phyloP scores from a whole-genome alignment of 2,329 filamentous ascomycete species.

The Aspergillus piperis region DNA sequence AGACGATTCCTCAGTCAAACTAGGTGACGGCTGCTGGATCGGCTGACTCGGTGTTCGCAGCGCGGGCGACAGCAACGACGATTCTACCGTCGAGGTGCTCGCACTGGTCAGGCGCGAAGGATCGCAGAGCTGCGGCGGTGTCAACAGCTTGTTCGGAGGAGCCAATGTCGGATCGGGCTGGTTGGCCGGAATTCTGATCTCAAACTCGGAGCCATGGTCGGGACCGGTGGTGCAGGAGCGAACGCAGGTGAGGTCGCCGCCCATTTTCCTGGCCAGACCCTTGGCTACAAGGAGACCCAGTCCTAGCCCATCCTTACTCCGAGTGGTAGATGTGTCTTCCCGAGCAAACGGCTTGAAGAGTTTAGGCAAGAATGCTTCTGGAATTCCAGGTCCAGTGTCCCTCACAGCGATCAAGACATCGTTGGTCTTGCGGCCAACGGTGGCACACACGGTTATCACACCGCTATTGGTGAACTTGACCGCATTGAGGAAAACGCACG shows the following conservation, averaged over 20 bases:
- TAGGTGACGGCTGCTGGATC: constrained; percentile 34
- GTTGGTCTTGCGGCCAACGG: constrained; percentile 52
- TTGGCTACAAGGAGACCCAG: constrained; percentile 72
- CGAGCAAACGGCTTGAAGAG: constrained; percentile 71
- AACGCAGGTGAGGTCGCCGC: constrained; percentile 66
- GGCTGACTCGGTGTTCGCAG: constrained; percentile 29
- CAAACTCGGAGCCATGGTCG: constrained; percentile 66
- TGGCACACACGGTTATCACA: constrained; percentile 58
- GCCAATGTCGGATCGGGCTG: constrained; percentile 50
- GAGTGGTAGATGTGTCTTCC: constrained; percentile 67
- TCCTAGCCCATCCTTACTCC: constrained; percentile 68
- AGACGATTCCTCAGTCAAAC: constrained; percentile 30
- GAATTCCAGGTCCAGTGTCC: constrained; percentile 70
- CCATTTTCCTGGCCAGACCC: constrained; percentile 67
- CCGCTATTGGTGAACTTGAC: constrained; percentile 71
- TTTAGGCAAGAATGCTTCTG: constrained; percentile 64
- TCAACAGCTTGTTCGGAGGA: constrained; percentile 48
- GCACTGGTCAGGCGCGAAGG: constrained; percentile 25
- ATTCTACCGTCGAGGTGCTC: constrained; percentile 25
- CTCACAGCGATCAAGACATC: constrained; percentile 63
- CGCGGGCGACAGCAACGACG: constrained; percentile 24
- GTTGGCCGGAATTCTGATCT: constrained; percentile 64
- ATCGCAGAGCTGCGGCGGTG: constrained; percentile 26
- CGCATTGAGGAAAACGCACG: constrained; percentile 66
- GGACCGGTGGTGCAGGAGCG: constrained; percentile 64